Base-by-base conservation (phyloP, 208 protist species). In the Entamoeba histolytica region DNA sequence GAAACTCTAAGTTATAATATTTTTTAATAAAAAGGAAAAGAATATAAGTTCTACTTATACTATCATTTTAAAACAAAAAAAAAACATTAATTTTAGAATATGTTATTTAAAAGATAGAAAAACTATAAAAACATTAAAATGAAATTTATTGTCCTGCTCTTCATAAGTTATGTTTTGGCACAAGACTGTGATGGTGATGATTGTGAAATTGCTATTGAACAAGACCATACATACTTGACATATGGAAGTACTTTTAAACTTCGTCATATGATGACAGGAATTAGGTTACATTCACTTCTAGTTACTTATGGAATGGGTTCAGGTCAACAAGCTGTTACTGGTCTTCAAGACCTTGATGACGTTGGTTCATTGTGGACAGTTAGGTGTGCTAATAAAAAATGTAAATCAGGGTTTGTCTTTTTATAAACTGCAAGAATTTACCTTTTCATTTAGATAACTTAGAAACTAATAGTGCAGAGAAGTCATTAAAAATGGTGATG, bases 291-390 rank as follows among this genome's bases (percentile, higher is more conserved):
- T 52, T 96, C 95, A 23, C 96, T 96, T 92, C 92, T 95, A 49
- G 95, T 96, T 7, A 93, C 39, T 31, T 96, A 96, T 91, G 96
- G 96, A 23, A 93, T 61, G 31, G 96, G 96, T 17, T 94, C 91
- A 93, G 94, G 94, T 1, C 96, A 96, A 94, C 96, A 96, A 92
- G 96, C 96, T 55, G 96, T 96, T 15, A 96, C 96, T 19, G 95
- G 93, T 69, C 93, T 94, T 47, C 69, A 94, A 44, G 94, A 95
- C 23, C 87, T 78, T 44, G 91, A 93, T 35, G 93, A 96, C 94
- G 7, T 93, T 28, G 96, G 96, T 19, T 52, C 31, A 2, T 91
- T 61, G n/a, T 93, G 93, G 93, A 91, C 91, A 14, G 39, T 93
- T 1, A 31, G 31, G 5, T 23, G n/a, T 87, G 52, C n/a, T 49